Evolutionary conservation across 768 basidiomycete genomes (phyloP).

Genomic region (Termitomyces sp.): DNA sequence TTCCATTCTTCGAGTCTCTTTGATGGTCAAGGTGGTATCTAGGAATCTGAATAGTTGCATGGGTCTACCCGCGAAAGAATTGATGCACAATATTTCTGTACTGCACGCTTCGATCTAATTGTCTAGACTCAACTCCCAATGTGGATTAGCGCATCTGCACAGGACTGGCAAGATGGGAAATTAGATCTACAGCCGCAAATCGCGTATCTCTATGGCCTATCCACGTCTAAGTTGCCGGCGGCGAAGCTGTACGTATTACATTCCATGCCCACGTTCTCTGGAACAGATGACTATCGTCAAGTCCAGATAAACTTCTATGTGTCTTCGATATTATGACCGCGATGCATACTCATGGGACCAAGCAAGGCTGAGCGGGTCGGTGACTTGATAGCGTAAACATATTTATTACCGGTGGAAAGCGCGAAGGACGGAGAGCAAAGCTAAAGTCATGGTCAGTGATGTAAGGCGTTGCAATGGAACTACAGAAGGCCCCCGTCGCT

Average conservation of each 20-base stretch:
- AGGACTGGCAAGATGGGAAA: not conserved
- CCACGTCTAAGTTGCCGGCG: not conserved
- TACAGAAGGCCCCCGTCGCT: not conserved
- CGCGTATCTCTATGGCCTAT: not conserved
- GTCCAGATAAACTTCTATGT: not conserved
- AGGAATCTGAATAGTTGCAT: not conserved
- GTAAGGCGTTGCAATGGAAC: not conserved
- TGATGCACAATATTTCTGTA: not conserved
- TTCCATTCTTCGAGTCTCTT: not conserved
- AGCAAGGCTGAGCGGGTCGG: not conserved
- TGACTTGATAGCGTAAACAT: not conserved
- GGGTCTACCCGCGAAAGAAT: not conserved
- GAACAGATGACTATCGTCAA: not conserved
- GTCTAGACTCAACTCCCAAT: not conserved
- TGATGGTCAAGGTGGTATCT: not conserved
- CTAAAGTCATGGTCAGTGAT: not conserved
- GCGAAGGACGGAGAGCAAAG: not conserved
- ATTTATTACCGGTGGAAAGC: not conserved
- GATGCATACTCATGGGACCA: not conserved
- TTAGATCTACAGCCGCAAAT: not conserved
- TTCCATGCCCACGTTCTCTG: not conserved
- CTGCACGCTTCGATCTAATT: not conserved
- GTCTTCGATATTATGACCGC: not conserved
- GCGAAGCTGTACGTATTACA: not conserved
- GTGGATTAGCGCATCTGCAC: not conserved